These are phyloP conservation scores for Nematodospora valgi DNA, from an alignment of 805 yeast genomes.

Conservation along the genomic window DNA sequence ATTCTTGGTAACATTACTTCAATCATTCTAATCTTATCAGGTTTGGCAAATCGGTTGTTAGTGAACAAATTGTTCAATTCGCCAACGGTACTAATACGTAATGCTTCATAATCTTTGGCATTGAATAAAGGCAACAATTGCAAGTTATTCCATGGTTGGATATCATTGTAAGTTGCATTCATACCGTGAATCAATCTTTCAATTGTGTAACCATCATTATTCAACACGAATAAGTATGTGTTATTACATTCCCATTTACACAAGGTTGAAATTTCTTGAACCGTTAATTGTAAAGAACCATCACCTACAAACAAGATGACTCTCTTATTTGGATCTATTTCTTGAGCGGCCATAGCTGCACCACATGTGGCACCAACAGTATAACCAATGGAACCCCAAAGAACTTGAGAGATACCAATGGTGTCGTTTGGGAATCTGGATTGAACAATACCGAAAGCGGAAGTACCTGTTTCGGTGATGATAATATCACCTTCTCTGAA, in stretches of 20 bases:
- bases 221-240: slow-evolving; percentile 67
- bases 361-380: slow-evolving; percentile 67
- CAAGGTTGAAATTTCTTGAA: slow-evolving; percentile 70
- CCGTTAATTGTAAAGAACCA: slow-evolving; percentile 74
- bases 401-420: slow-evolving; percentile 68
- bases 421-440: slow-evolving; percentile 62
- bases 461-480: slow-evolving; percentile 74
- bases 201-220: slow-evolving; percentile 75
- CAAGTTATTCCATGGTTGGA: slow-evolving; percentile 70
- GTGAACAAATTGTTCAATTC: slow-evolving; percentile 53
- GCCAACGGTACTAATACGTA: slow-evolving; percentile 53
- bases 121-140: slow-evolving; percentile 59
- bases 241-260: slow-evolving; percentile 59
- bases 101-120: slow-evolving; percentile 54
- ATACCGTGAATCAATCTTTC: slow-evolving; percentile 75
- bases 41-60: slow-evolving; percentile 47
- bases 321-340: slow-evolving; percentile 57
- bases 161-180: slow-evolving; percentile 60
- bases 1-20: slow-evolving; percentile 68
- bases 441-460: slow-evolving; percentile 70
- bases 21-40: slow-evolving; percentile 61
- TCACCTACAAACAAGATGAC: slow-evolving; percentile 70
- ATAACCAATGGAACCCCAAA: slow-evolving; percentile 77
- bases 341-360: slow-evolving; percentile 68
- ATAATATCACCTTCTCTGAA: slow-evolving; percentile 65